Percentiles rank a stretch among this genome's conserved stretches.
phyloP scores from a whole-genome alignment of 179 eudicot species.

The Silene coronaria region DNA sequence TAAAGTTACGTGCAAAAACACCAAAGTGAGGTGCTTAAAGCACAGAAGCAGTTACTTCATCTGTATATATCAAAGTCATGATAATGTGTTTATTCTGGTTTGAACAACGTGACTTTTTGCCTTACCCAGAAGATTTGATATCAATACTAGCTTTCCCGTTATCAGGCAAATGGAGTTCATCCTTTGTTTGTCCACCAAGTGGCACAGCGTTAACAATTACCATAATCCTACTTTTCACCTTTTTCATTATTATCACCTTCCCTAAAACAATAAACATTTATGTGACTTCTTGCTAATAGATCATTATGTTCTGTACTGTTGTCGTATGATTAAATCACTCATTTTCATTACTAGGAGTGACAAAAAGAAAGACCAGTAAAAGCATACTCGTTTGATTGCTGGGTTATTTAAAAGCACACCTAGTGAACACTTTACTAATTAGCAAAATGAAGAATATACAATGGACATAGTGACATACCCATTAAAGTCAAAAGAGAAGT shows the following conservation, averaged over 20 bases:
- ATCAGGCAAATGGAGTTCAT: slow-evolving; percentile 13
- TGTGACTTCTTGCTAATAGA: not conserved
- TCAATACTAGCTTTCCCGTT: slow-evolving; percentile 21
- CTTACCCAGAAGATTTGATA: slow-evolving; percentile 32
- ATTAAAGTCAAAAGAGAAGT: slow-evolving; percentile 61
- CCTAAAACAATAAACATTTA: slow-evolving; percentile 15
- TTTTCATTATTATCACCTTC: slow-evolving; percentile 4
- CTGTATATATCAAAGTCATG: not conserved
- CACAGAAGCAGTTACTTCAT: not conserved
- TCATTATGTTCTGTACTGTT: not conserved
- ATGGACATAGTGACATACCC: slow-evolving; percentile 46
- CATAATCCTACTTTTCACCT: slow-evolving; percentile 14
- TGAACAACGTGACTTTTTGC: not conserved
- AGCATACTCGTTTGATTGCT: not conserved
- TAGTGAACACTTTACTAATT: not conserved
- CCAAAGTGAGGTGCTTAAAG: not conserved
- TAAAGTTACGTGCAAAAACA: not conserved
- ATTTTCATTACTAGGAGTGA: not conserved
- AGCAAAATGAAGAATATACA: slow-evolving; percentile 15
- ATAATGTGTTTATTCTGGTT: not conserved
- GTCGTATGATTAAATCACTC: not conserved
- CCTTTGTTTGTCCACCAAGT: slow-evolving; percentile 18
- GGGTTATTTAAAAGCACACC: not conserved
- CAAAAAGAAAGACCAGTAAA: not conserved
- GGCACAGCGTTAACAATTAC: slow-evolving; percentile 11